Base-by-base conservation (phyloP, 2,329 filamentous ascomycete genomes). In the Aulographum hederae region DNA sequence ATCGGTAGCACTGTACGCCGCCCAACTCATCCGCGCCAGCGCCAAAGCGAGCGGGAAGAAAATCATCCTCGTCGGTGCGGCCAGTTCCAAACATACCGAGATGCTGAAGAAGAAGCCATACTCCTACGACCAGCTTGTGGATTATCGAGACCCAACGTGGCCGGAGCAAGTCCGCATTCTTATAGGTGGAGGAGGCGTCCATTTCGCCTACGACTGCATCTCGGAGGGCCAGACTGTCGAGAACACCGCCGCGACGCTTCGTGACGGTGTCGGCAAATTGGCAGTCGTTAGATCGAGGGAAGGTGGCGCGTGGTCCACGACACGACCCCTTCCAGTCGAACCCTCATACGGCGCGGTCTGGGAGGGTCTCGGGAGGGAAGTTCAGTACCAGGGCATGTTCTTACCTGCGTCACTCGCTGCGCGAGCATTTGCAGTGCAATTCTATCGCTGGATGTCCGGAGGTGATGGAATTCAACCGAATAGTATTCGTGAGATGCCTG, bases 321-420 rank as follows among this genome's bases (percentile, higher is more conserved):
- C n/a, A n/a, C 45, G 50, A 0, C 30, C 38, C 0, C 21, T 58
- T 0, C 28, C 33, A 2, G 30, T 48, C 2, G 46, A 59, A 14
- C 51, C 54, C 0, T 34, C 51, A 1, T 58, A 58, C 19, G 56
- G 56, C 1, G 54, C 54, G 0, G 57, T 58, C 0, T 60, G 54
- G 56, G 52, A 59, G 31, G 57, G 49, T 0, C 40, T 61, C 0
- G 55, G 57, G 0, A 50, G 49, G 21, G 50, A 58, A 14, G 39
- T 60, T 8, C 39, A 48, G 6, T 61, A 60, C 13, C 46, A 56
- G 11, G 42, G 42, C 31, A 43, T 45, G 8, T 45, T 39, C 3
- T 32, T 48, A 12, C 28, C 34, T 14, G 41, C 34, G 15, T 46
- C 43, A 2, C 35, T 37, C 3, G 35, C 40, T 1, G 50, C 51